These are phyloP conservation scores for Hevea brasiliensis DNA, from an alignment of 345 rosid species.

Conservation along the genomic window DNA sequence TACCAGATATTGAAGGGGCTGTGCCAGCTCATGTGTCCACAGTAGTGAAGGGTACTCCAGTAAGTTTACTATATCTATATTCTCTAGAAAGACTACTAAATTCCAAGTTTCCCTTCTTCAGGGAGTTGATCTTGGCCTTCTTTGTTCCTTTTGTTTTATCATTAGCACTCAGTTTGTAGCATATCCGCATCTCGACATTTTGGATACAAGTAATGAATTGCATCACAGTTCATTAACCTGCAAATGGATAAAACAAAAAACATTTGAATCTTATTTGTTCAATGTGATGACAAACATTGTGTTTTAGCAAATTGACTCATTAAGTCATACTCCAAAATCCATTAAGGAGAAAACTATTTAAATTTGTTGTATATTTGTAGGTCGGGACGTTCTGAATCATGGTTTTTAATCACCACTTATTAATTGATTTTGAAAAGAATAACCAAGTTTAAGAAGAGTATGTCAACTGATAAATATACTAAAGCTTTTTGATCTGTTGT, in stretches of 20 bases:
- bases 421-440: background rate
- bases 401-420: background rate
- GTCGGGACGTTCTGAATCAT: background rate
- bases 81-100: background rate
- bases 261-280: background rate
- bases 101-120: background rate
- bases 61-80: conserved; percentile 29
- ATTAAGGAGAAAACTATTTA: too few species aligned
- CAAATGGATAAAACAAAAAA: background rate
- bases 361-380: background rate
- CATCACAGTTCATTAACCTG: too few species aligned
- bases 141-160: background rate
- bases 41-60: conserved; percentile 92
- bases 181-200: conserved; percentile 9
- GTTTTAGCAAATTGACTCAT: background rate
- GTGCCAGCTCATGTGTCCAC: conserved; percentile 78
- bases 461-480: background rate
- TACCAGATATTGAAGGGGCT: conserved; percentile 66
- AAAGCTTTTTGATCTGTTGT: background rate
- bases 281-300: background rate
- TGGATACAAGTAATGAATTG: background rate
- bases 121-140: conserved; percentile 4
- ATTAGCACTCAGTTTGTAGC: background rate
- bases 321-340: background rate
- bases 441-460: background rate